Base-by-base conservation (phyloP, 2,329 filamentous ascomycete genomes). In the Gremmenia infestans region DNA sequence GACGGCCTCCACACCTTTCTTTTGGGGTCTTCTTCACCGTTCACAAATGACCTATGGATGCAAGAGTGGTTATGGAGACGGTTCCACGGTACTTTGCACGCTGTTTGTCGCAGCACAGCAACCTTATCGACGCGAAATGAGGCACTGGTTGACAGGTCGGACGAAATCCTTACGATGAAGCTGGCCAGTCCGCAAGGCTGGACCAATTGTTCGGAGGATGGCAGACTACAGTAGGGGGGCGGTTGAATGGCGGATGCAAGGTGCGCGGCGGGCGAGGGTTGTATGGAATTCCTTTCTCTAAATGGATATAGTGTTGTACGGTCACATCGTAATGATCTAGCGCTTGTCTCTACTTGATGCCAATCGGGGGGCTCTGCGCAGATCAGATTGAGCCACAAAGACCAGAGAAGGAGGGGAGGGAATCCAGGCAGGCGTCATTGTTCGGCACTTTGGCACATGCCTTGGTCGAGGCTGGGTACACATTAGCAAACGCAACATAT, bases 201-300 rank as follows among this genome's bases (percentile, higher is more conserved):
- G 58, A 42, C 54, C 53, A 48, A 56, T 56, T 54, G 53, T 50
- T 62, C 54, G 53, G 50, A 52, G 47, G 25, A 63, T 40, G 46
- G 40, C 50, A 54, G 59, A 35, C 50, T 22, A 22, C 54, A 57
- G 46, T 54, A 52, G 59, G 59, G 59, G 54, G 56, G 46, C 49
- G 56, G 54, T 53, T 49, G 57, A 45, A 57, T 47, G 11, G 53
- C 28, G 32, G 54, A 46, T 50, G 57, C 60, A 63, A 60, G 61
- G 58, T 53, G 48, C 22, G 56, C 55, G 58, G 61, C 58, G 57
- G 54, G 49, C 52, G 58, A 54, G 39, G 55, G 46, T 52, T 63
- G 58, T 54, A 74, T 73, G 73, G 73, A 75, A 74, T 73, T 59
- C 70, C 67, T 74, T 74, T 63, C 73, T 74, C 49, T 61, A 69